Evolutionary conservation across 805 yeast species (phyloP), one percentile per base, ranked within the genome.

Genomic region (Sugiyamaella valdiviana): DNA sequence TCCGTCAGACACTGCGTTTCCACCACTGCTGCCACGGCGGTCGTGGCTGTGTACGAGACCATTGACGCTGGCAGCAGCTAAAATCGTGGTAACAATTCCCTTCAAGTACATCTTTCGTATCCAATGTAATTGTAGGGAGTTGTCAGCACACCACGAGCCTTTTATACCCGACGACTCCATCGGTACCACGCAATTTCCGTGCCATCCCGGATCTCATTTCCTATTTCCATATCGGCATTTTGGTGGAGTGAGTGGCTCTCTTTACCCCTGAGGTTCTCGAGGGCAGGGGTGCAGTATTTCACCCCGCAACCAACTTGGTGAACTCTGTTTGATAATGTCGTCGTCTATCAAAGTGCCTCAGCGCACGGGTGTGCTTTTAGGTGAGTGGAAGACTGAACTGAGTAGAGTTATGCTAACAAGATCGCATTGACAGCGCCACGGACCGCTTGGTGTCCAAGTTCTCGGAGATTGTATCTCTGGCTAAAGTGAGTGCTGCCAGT

Each of bases 351-450:
- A 46, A 21, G 32, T 48, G 6, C 55, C 58, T 14, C 58, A 56
- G 38, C 48, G 58, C 37, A 56, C 58, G 2, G 54, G 52, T 3
- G 51, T 52, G 23, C 26, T 55, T 12, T 46, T 56, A n/a, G 39
- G 59, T 54, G 45, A 14, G 58, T 43, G 16, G 17, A 39, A 2
- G 16, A 3, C 5, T 24, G 29, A 38, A 19, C 21, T 15, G 21
- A 38, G 41, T 45, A 32, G 15, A 17, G 17, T 15, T 26, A 29
- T 15, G 16, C 20, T 23, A 37, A 20, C 23, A 40, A 47, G 63
- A 60, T 23, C 59, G 63, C 9, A 52, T 61, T 17, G 63, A 61
- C 39, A 44, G 39, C 19, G 62, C 62, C 12, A 57, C 62, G 1
- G 63, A 58, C 23, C 53, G 51, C 26, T 52, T 61, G 17, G 47